phyloP scores from a whole-genome alignment of 441 rosid genomes.

The Dalechampia spathulata region DNA sequence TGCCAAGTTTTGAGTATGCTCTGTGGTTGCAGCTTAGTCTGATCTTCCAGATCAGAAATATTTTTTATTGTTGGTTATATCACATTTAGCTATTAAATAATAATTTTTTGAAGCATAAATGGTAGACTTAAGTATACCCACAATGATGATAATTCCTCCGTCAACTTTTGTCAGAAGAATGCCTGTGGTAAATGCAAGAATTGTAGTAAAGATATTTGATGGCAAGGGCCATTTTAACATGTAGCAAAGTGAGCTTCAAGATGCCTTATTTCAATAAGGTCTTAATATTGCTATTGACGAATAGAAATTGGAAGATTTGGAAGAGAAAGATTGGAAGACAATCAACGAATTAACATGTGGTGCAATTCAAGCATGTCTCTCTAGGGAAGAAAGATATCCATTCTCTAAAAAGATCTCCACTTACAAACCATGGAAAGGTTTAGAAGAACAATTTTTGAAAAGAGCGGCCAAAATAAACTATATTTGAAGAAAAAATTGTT shows the following conservation, averaged over 20 bases:
- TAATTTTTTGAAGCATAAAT: too few relatives aligned
- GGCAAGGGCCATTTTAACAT: background rate
- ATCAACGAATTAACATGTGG: background rate
- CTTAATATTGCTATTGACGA: slow-evolving; percentile 2
- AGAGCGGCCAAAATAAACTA: background rate
- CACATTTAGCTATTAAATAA: too few relatives aligned
- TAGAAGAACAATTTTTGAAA: background rate
- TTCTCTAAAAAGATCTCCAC: background rate
- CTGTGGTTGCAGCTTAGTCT: too few relatives aligned
- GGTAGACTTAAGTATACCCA: background rate
- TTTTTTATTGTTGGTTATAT: too few relatives aligned
- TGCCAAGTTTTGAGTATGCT: too few relatives aligned
- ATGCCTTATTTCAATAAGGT: background rate
- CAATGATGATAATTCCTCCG: background rate
- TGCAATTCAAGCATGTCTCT: background rate
- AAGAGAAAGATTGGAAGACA: background rate
- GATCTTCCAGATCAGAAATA: too few relatives aligned
- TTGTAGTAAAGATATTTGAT: background rate
- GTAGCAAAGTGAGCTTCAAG: background rate
- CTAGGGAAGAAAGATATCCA: background rate
- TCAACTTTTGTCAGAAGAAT: too few relatives aligned
- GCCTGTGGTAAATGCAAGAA: background rate
- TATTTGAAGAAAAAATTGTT: background rate
- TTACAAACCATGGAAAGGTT: background rate
- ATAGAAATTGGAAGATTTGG: background rate